Evolutionary conservation across 371 early-diverging fungal species (phyloP).

Genomic region (Mucor ambiguus): DNA sequence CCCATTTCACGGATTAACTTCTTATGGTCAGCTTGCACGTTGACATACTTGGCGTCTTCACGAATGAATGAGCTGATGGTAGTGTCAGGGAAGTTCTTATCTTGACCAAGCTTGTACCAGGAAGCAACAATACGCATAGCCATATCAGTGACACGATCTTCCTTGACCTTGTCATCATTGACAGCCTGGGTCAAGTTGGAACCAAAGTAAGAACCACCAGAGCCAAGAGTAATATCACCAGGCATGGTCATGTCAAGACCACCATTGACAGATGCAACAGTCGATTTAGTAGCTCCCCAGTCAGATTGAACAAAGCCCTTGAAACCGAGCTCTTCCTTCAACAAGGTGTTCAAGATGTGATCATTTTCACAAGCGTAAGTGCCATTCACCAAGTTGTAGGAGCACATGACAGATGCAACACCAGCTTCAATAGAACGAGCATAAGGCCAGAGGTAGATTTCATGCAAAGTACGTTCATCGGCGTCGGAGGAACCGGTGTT

Average conservation of each 20-base stretch:
- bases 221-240: conserved; percentile 33
- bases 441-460: conserved; percentile 62
- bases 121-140: conserved; percentile 59
- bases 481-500: conserved; percentile 33
- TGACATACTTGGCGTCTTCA: conserved; percentile 23
- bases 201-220: conserved; percentile 38
- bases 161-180: conserved; percentile 25
- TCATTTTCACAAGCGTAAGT: conserved; percentile 56
- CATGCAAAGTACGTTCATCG: conserved; percentile 59
- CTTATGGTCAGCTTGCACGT: conserved; percentile 48
- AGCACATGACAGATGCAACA: conserved; percentile 60
- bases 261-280: conserved; percentile 36
- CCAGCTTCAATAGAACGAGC: conserved; percentile 55
- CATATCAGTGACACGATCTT: conserved; percentile 55
- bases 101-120: conserved; percentile 51
- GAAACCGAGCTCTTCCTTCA: conserved; percentile 57
- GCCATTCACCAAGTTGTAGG: conserved; percentile 55
- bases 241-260: conserved; percentile 71
- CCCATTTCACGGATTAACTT: conserved; percentile 44
- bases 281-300: conserved; percentile 38
- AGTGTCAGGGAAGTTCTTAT: conserved; percentile 44
- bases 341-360: conserved; percentile 41
- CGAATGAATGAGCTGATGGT: conserved; percentile 31
- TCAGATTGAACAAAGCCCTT: conserved; percentile 46
- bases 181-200: conserved; percentile 38